Conservation (phyloP, 192 early-diverging fungal genomes). For the Paraglomus brasilianum region DNA sequence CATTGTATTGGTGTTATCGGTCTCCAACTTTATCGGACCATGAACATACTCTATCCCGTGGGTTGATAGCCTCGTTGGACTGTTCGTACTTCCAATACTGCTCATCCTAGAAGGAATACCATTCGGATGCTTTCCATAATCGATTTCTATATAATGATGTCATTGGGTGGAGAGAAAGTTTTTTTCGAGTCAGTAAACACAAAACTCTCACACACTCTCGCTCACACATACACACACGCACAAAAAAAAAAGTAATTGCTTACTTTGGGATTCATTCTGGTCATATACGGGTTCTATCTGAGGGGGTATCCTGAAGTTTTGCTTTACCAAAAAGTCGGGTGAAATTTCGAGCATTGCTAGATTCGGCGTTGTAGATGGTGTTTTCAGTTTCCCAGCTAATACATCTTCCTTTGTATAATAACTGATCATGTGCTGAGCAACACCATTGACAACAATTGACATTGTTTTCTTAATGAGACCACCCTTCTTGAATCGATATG, state of each 20-base stretch:
- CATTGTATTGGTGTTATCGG: conserved; percentile 6
- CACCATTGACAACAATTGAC: conserved; percentile 68
- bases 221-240: not conserved
- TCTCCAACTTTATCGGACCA: conserved; percentile 14
- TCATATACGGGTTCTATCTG: conserved; percentile 43
- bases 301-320: conserved; percentile 60
- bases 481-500: conserved; percentile 55
- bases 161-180: not conserved
- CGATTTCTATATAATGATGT: not conserved
- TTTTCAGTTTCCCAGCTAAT: conserved; percentile 47
- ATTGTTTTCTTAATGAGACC: conserved; percentile 80
- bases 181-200: not conserved
- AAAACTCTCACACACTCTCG: too few relatives aligned
- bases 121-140: conserved; percentile 7
- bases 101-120: not conserved
- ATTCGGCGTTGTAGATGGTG: conserved; percentile 53
- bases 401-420: conserved; percentile 61
- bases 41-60: conserved; percentile 6
- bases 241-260: not conserved
- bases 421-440: conserved; percentile 58
- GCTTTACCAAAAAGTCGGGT: conserved; percentile 57
- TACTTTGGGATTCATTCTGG: not conserved
- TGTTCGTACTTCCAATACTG: too few relatives aligned
- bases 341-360: conserved; percentile 57
- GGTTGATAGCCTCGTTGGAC: not conserved